Evolutionary conservation across 2,329 filamentous ascomycete genomes (phyloP), one percentile per base, ranked within the genome.

Genomic region (Corniculantispora saksenae): DNA sequence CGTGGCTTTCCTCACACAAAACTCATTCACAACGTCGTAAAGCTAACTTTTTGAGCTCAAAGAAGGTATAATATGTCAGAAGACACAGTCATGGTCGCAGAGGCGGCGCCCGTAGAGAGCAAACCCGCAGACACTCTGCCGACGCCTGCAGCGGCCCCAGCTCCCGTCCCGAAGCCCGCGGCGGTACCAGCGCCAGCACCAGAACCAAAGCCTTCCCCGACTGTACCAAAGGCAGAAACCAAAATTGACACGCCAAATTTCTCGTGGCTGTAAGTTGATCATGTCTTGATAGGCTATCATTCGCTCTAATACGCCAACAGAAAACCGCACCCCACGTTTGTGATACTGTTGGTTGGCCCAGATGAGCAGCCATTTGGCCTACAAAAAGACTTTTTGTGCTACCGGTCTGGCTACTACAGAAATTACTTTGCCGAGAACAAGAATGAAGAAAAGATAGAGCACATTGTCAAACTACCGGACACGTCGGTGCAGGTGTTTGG

Each of bases 371-470:
- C 85, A 0, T 88, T 87, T 69, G 84, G 82, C 13, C 80, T 88
- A 15, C 86, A 87, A 66, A 86, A 84, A 66, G 83, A 88, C 71
- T 86, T 87, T 63, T 76, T 88, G 27, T 85, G 83, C 67, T 77
- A 81, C 35, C 82, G 82, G 67, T 86, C 84, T 10, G 70, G 75
- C 2, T 81, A 79, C 69, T 88, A 84, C 69, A 76, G 76, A 7
- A 72, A 77, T 2, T 75, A 82, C 64, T 86, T 88, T 54, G 73
- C 71, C 43, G 71, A 74, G 43, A 71, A 72, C 38, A 66, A 70
- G 17, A 66, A 69, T 19, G 72, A 78, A 3, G 73, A 81, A 25
- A 74, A 77, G 12, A 71, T 87, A 10, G 85, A 87, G 71, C 75
- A 82, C 45, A 72, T 86, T 23, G 79, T 86, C 29, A 80, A 75